These are phyloP conservation scores for Bipolaris oryzae DNA, from an alignment of 2,329 filamentous ascomycete species.

Conservation along the genomic window DNA sequence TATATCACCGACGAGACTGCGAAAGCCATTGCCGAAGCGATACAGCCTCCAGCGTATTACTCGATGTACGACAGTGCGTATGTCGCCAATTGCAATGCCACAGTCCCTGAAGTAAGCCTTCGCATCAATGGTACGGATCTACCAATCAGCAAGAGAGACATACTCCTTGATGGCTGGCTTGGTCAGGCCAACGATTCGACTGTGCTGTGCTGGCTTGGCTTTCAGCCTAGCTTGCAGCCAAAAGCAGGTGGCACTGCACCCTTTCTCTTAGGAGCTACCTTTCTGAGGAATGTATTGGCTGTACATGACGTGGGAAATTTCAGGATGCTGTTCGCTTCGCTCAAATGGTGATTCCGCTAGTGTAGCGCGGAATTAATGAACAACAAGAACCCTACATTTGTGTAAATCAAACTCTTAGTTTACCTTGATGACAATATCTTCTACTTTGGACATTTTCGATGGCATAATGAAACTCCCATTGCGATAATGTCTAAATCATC, in stretches of 20 bases:
- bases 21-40: neutral
- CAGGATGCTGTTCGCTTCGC: neutral
- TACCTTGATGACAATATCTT: neutral
- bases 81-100: neutral
- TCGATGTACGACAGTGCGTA: neutral
- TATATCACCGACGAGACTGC: neutral
- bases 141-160: neutral
- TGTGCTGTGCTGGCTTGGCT: neutral
- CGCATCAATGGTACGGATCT: conserved; percentile 4
- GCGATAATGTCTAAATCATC: neutral
- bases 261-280: neutral
- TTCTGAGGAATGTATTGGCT: neutral
- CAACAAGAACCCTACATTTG: neutral
- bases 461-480: neutral
- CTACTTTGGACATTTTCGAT: neutral
- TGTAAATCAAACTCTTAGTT: neutral
- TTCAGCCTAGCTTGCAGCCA: neutral
- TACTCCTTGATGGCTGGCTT: neutral
- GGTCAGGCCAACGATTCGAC: neutral
- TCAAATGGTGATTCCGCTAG: neutral
- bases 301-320: neutral
- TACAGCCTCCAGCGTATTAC: neutral
- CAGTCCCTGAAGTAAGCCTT: neutral
- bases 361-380: neutral
- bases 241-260: neutral